These are phyloP conservation scores for Coemansia sp. DNA, from an alignment of 192 early-diverging fungal genomes.

Conservation along the genomic window DNA sequence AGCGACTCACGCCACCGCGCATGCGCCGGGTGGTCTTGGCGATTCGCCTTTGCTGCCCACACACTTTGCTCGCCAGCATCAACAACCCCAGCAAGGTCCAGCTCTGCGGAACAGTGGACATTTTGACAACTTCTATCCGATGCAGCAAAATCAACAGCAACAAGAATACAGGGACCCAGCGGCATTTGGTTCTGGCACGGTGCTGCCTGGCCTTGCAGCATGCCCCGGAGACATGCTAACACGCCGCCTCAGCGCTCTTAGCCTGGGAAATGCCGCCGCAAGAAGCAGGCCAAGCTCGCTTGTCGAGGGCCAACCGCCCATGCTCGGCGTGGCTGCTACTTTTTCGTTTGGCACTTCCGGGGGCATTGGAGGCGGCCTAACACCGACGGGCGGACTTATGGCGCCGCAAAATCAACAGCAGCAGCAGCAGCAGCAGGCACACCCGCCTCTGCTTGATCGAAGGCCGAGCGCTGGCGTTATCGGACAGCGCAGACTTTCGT, in stretches of 20 bases:
- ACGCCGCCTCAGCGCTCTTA: conserved; percentile 46
- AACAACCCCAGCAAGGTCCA: conserved; percentile 11
- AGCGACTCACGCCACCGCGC: conserved; percentile 15
- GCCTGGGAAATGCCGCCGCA: conserved; percentile 13
- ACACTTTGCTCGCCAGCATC: conserved; percentile 21
- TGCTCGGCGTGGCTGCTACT: neutral
- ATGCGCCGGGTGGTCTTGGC: conserved; percentile 5
- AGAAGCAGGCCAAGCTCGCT: conserved; percentile 6
- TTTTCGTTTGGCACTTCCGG: neutral
- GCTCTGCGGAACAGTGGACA: conserved; percentile 20
- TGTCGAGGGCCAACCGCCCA: conserved; percentile 1
- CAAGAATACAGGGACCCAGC: conserved; percentile 14
- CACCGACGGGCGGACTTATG: neutral
- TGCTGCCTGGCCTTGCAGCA: conserved; percentile 23
- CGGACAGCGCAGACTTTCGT: conserved; percentile 51
- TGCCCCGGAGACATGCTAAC: conserved; percentile 45
- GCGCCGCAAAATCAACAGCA: neutral
- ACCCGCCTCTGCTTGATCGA: conserved; percentile 32
- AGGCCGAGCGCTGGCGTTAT: conserved; percentile 52
- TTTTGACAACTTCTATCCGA: conserved; percentile 17
- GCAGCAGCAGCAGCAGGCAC: conserved; percentile 7
- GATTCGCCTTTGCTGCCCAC: conserved; percentile 24
- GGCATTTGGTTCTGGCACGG: conserved; percentile 12
- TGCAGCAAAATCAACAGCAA: conserved; percentile 16
- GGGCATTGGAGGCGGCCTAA: conserved; percentile 2